phyloP scores from a whole-genome alignment of 2,329 filamentous ascomycete genomes.

The Mariannaea elegans region DNA sequence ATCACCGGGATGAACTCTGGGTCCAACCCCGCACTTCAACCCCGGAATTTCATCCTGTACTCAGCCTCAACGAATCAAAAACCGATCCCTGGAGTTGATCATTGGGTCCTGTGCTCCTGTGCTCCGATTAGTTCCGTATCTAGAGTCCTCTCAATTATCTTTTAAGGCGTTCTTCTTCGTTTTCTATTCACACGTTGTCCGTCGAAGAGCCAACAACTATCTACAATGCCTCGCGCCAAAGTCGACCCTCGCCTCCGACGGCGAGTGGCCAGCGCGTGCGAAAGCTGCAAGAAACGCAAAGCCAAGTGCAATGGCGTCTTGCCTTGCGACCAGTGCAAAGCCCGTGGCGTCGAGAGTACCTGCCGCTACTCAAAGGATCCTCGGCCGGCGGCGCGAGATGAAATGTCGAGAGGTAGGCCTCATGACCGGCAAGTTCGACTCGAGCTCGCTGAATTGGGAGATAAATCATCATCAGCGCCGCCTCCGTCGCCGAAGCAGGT shows the following conservation, averaged over 20 bases:
- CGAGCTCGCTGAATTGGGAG: neutral
- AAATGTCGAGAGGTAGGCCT: neutral
- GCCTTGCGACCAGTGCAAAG: constrained; percentile 7
- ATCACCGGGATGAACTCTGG: too few species aligned
- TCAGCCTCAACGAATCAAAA: too few species aligned
- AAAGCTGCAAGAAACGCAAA: constrained; percentile 10
- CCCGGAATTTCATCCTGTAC: too few species aligned
- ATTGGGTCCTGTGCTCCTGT: too few species aligned
- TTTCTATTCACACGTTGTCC: too few species aligned
- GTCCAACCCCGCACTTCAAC: too few species aligned
- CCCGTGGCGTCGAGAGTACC: neutral
- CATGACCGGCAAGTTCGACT: neutral
- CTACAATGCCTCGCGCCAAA: constrained; percentile 6
- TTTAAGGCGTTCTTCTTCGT: too few species aligned
- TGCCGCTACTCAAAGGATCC: constrained; percentile 6
- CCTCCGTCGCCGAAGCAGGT: neutral
- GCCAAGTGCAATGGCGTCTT: constrained; percentile 8
- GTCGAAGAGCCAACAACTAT: too few species aligned
- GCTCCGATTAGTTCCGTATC: too few species aligned
- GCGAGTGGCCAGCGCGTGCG: constrained; percentile 1
- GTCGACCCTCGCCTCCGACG: constrained; percentile 6
- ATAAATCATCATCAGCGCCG: neutral
- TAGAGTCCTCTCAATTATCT: too few species aligned
- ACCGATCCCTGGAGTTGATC: too few species aligned
- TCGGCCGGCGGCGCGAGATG: neutral